Evolutionary conservation across 805 yeast species (phyloP).

Genomic region (Isabelozyma pseudorhagii): DNA sequence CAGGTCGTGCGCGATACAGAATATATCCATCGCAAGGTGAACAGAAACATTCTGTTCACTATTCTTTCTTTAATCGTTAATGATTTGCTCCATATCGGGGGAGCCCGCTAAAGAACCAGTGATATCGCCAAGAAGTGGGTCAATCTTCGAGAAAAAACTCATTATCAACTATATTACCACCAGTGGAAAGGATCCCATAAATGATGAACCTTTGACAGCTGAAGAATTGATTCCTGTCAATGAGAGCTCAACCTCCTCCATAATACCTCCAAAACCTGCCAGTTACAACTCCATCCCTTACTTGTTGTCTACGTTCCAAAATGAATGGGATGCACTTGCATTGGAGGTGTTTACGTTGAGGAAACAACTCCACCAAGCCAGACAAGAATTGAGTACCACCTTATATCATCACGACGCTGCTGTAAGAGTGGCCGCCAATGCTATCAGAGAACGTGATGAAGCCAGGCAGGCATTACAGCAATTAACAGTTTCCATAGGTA

Average conservation of each 20-base stretch:
- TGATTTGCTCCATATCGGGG: constrained; percentile 55
- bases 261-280: constrained; percentile 43
- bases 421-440: constrained; percentile 73
- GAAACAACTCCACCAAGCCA: constrained; percentile 62
- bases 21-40: not conserved
- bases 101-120: constrained; percentile 69
- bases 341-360: constrained; percentile 75
- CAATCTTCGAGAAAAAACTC: constrained; percentile 63
- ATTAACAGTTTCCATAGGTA: constrained; percentile 41
- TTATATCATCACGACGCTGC: constrained; percentile 90
- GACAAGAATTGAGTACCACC: constrained; percentile 73
- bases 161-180: constrained; percentile 61
- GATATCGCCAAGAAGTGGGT: constrained; percentile 66
- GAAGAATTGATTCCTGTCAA: constrained; percentile 54
- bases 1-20: not conserved
- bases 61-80: not conserved
- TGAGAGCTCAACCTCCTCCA: constrained; percentile 8
- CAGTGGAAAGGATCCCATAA: constrained; percentile 73
- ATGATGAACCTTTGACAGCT: constrained; percentile 53
- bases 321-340: constrained; percentile 87
- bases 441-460: constrained; percentile 73
- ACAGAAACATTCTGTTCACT: not conserved
- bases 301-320: constrained; percentile 69
- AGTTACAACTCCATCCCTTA: constrained; percentile 71
- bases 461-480: constrained; percentile 63